These are phyloP conservation scores for Candida dajiaensis DNA, from an alignment of 805 yeast species.

Conservation along the genomic window DNA sequence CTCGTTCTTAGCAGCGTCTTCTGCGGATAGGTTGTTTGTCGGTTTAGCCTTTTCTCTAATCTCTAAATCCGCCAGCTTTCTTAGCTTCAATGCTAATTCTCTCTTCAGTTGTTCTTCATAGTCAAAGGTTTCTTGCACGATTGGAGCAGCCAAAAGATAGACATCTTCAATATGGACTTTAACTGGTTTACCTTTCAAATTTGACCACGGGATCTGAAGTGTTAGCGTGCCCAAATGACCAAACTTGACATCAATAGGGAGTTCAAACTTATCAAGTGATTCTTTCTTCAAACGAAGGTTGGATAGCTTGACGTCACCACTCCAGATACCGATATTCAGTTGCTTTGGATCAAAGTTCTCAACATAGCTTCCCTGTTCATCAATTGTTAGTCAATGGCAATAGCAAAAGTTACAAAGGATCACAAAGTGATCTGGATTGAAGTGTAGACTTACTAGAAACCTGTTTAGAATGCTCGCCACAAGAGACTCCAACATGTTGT, in stretches of 20 bases:
- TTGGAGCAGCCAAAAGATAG: constrained; percentile 75
- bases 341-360: constrained; percentile 96
- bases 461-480: constrained; percentile 60
- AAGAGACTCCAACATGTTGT: constrained; percentile 54
- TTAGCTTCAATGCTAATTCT: constrained; percentile 59
- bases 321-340: constrained; percentile 93
- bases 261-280: constrained; percentile 76
- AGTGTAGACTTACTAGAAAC: constrained; percentile 39
- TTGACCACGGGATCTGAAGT: constrained; percentile 95
- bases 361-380: constrained; percentile 56
- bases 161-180: constrained; percentile 83
- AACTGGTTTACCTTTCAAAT: constrained; percentile 87
- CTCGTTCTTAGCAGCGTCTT: constrained; percentile 51
- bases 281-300: constrained; percentile 79
- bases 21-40: constrained; percentile 27
- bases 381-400: neutral
- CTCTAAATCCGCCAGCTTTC: constrained; percentile 61
- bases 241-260: constrained; percentile 82
- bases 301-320: constrained; percentile 87
- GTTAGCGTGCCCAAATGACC: constrained; percentile 90
- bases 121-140: constrained; percentile 47
- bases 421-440: too few relatives aligned
- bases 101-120: constrained; percentile 50
- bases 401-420: neutral
- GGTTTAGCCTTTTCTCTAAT: constrained; percentile 40